Evolutionary conservation across 768 basidiomycete genomes (phyloP), one percentile per base, ranked within the genome.

Genomic region (Tephrocybe rancida): DNA sequence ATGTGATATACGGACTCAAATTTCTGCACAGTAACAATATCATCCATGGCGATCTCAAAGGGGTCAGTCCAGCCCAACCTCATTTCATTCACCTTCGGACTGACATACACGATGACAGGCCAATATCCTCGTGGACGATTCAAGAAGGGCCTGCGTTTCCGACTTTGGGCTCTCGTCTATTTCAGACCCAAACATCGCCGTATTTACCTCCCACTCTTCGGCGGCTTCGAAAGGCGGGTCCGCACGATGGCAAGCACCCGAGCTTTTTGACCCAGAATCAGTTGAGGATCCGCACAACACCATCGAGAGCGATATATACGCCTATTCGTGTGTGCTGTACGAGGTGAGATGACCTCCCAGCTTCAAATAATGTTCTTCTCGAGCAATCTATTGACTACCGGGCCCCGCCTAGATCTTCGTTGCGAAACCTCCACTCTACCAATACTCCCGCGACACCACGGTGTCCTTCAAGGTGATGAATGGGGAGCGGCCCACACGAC

Each of bases 221-320:
- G n/a, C n/a, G n/a, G n/a, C n/a, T n/a, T n/a, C n/a, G n/a, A n/a
- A n/a, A n/a, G n/a, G n/a, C n/a, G n/a, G n/a, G n/a, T n/a, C n/a
- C n/a, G n/a, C n/a, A n/a, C n/a, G n/a, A n/a, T n/a, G n/a, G 3
- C 25, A 43, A 37, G 50, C 50, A 10, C 50, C 50, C 5, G 50
- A 52, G 21, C 29, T 52, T 5, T 21, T 44, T n/a, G 21, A 35
- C 19, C 6, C 32, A 21, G 48, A 49, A 8, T 14, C 5, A 9
- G 48, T 3, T n/a, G 5, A 18, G 18, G 5, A n/a, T 9, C 26
- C 18, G 4, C 29, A 19, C 27, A 32, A 46, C 19, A 30, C 3
- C 18, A 32, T n/a, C n/a, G 44, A 25, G 18, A 30, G 10, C 18
- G 44, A 46, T n/a, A 29, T 46, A n/a, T 46, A 46, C 13, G 44